Base-by-base conservation (phyloP, 805 yeast species). In the Torulaspora quercuum region DNA sequence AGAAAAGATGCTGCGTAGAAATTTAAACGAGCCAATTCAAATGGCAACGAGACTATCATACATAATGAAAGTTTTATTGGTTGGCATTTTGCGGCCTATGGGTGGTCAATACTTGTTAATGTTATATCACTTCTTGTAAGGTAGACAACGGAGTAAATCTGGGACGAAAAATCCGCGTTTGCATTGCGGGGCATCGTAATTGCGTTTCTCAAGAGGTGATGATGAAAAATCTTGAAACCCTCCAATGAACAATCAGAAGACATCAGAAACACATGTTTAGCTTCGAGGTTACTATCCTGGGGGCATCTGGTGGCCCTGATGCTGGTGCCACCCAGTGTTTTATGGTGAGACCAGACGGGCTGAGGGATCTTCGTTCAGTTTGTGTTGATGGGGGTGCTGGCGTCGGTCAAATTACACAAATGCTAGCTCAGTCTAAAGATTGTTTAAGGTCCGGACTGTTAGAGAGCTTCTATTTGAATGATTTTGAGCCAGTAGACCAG, bases 351-450 rank as follows among this genome's bases (percentile, higher is more conserved):
- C 79, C 87, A 0, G 50, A 69, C 4, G 41, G 46, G 7, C 29
- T 53, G 9, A 41, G 50, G 3, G 36, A 56, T 7, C 34, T 53
- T 25, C 61, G 69, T 15, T 49, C 82, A 6, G 42, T 86, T 2
- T 74, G 81, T 29, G 59, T 88, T 7, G 97, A 88, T 53, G 94
- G 86, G 1, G 97, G 97, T 1, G 66, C 82, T 2, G 89, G 95
- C 1, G 46, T 82, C 12, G 63, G 76, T 2, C 72, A 72, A 27
- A 55, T 87, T 6, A 53, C 73, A 1, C 76, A 76, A 8, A 59
- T 72, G 41, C 26, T 52, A 18, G 45, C 39, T 5, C 24, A 46
- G 11, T 22, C 44, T 6, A 38, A 28, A 3, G 26, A 33, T 4
- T 25, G n/a, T n/a, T 31, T 39, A 8, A 18, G 33, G n/a, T 14